Conservation (phyloP, 208 protist genomes). For the Acanthamoeba sp. region DNA sequence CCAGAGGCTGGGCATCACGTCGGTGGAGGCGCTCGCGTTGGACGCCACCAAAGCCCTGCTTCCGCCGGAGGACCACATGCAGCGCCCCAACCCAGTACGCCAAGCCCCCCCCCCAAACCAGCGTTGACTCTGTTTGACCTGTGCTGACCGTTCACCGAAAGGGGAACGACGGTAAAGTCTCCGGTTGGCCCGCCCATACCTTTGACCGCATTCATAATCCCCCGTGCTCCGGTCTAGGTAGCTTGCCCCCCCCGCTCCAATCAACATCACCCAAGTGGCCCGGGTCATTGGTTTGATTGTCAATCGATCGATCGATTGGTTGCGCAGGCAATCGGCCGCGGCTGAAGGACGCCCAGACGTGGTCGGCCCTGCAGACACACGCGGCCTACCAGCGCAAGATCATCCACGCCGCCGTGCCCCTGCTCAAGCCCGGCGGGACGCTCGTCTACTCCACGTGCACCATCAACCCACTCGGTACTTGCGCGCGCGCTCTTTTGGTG, state of each 20-base stretch:
- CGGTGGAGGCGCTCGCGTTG: conserved; percentile 23
- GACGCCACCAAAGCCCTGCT: conserved; percentile 68
- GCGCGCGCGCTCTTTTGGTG: no score
- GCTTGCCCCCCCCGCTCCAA: no score
- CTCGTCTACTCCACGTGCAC: conserved; percentile 96
- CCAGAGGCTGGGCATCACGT: conserved; percentile 41
- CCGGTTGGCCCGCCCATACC: neutral
- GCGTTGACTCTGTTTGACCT: no score
- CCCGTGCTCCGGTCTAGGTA: conserved; percentile 72
- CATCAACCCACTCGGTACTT: conserved; percentile 87
- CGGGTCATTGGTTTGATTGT: conserved; percentile 68
- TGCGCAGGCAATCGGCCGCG: conserved; percentile 73
- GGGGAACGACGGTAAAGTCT: no score
- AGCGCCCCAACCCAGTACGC: neutral
- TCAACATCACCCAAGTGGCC: no score
- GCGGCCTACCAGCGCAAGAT: conserved; percentile 83
- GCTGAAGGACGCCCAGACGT: conserved; percentile 48
- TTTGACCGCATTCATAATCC: conserved; percentile 78
- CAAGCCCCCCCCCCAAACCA: no score
- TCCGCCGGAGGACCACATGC: no score
- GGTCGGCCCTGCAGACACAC: conserved; percentile 45
- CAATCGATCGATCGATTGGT: neutral
- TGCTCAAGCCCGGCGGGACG: conserved; percentile 91
- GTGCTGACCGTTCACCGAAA: no score
- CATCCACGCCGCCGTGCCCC: conserved; percentile 89